These are phyloP conservation scores for Flagelloscypha sp. DNA, from an alignment of 768 basidiomycete species.

Conservation along the genomic window DNA sequence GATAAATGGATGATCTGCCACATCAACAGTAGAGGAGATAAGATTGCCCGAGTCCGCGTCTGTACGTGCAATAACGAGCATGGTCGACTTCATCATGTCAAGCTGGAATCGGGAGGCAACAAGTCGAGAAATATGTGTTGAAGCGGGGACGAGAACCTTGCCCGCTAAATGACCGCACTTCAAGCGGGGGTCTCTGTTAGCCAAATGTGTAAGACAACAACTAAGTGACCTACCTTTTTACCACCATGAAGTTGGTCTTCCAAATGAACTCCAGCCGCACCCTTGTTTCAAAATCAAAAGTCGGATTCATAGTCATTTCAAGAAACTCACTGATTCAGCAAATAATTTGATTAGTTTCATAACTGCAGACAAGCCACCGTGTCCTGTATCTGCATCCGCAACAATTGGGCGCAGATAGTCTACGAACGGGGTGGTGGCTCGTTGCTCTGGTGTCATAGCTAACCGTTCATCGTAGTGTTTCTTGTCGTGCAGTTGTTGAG, in stretches of 20 bases:
- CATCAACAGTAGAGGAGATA: constrained; percentile 76
- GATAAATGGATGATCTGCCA: constrained; percentile 74
- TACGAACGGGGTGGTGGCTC: constrained; percentile 65
- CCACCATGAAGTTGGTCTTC: constrained; percentile 94
- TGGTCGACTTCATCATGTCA: constrained; percentile 81
- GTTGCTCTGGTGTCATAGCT: constrained; percentile 50
- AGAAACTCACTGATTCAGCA: constrained; percentile 67
- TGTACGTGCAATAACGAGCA: constrained; percentile 86
- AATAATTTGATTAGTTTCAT: constrained; percentile 94
- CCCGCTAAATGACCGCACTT: constrained; percentile 88
- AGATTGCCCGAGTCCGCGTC: constrained; percentile 86
- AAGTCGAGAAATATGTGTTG: constrained; percentile 79
- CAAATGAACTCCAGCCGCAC: constrained; percentile 83
- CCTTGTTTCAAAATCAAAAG: constrained; percentile 30
- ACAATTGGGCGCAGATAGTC: constrained; percentile 91
- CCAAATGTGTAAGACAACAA: background rate
- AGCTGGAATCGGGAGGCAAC: constrained; percentile 84
- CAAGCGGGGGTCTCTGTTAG: constrained; percentile 7
- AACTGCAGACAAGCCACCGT: constrained; percentile 86
- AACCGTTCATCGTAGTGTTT: constrained; percentile 88
- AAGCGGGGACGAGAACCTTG: constrained; percentile 88
- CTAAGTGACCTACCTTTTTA: constrained; percentile 54
- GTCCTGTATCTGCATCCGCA: constrained; percentile 92
- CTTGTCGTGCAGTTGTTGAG: constrained; percentile 87
- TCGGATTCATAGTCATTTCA: constrained; percentile 1